Evolutionary conservation across 2,329 filamentous ascomycete species (phyloP).

Genomic region (Fusarium sp.): DNA sequence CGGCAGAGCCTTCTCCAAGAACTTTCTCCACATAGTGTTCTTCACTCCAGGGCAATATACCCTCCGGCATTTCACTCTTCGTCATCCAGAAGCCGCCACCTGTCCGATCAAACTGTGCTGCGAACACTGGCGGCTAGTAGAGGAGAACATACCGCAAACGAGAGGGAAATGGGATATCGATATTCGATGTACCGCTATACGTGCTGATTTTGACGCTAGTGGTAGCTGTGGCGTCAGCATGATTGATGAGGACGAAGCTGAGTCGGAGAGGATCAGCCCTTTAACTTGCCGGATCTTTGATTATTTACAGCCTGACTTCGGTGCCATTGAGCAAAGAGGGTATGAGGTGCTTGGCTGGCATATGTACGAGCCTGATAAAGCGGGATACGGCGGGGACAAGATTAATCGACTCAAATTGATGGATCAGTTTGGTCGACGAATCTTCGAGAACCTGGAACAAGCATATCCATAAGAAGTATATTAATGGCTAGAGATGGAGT

Average conservation of each 20-base stretch:
- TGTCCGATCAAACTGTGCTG: not conserved
- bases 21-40: not conserved
- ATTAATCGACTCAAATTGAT: not conserved
- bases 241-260: too few relatives aligned
- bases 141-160: rapidly evolving
- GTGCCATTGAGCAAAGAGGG: not conserved
- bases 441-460: not conserved
- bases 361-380: not conserved
- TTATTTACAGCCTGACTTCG: not conserved
- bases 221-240: too few relatives aligned
- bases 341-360: not conserved
- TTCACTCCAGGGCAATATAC: not conserved
- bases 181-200: not conserved
- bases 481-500: too few relatives aligned
- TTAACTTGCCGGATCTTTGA: not conserved
- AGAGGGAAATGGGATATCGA: not conserved
- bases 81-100: rapidly evolving
- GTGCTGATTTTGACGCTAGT: too few relatives aligned
- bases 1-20: rapidly evolving
- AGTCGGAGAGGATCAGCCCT: not conserved
- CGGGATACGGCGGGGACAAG: rapidly evolving
- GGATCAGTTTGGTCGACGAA: not conserved
- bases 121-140: not conserved
- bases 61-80: not conserved
- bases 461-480: not conserved